These are phyloP conservation scores for Ashbya aceris DNA, from an alignment of 1,139 yeast genomes.

Conservation along the genomic window DNA sequence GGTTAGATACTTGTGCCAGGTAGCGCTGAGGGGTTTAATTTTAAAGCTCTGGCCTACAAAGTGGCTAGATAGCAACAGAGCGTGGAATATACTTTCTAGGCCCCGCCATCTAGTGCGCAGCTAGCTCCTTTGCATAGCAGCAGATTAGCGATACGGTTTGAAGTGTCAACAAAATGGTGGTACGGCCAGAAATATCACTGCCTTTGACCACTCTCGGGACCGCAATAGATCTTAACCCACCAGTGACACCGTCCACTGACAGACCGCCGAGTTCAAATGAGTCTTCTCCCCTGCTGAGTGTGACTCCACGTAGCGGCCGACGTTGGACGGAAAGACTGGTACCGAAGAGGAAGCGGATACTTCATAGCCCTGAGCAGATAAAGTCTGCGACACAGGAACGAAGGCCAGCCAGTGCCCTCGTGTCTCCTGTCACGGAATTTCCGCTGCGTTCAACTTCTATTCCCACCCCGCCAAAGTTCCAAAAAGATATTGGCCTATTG, in stretches of 20 bases:
- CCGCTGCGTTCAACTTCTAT: slow-evolving; percentile 1
- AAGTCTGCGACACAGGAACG: slow-evolving; percentile 3
- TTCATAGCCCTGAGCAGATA: background rate
- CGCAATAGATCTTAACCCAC: background rate
- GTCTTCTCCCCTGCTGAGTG: background rate
- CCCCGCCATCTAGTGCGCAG: too few species aligned
- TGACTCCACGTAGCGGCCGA: background rate
- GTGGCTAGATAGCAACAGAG: too few species aligned
- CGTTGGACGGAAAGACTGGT: slow-evolving; percentile 3
- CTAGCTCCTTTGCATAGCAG: too few species aligned
- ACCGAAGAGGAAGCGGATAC: background rate
- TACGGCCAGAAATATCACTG: background rate
- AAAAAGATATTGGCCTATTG: background rate
- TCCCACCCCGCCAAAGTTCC: background rate
- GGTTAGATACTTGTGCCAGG: too few species aligned
- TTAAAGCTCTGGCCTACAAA: too few species aligned
- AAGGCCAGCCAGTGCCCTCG: slow-evolving; percentile 12
- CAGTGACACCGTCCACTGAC: slow-evolving; percentile 1
- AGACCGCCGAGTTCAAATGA: background rate
- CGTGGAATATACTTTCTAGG: too few species aligned
- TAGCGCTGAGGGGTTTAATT: too few species aligned
- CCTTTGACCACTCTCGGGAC: background rate
- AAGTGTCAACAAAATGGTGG: too few species aligned
- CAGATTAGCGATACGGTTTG: too few species aligned
- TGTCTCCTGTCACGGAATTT: slow-evolving; percentile 8